These are phyloP conservation scores for Thecaphora thlaspeos DNA, from an alignment of 1,284 basidiomycete genomes.

Conservation along the genomic window DNA sequence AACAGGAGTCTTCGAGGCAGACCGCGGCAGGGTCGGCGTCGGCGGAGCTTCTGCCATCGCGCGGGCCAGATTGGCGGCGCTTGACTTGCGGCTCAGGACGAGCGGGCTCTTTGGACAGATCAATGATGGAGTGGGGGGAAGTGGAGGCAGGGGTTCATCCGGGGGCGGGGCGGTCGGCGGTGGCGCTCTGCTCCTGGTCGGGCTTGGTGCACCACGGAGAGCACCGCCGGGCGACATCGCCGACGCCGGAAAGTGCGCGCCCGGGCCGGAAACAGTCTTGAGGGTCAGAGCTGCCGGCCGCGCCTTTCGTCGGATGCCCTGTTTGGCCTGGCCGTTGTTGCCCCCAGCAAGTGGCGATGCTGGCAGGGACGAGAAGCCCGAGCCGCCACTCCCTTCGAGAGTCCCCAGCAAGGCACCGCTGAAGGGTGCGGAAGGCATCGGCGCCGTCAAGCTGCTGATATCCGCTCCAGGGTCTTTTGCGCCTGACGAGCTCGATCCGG, in stretches of 20 bases:
- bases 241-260: conserved; percentile 2
- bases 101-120: conserved; percentile 9
- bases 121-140: conserved; percentile 32
- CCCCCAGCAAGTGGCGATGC: background rate
- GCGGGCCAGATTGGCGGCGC: background rate
- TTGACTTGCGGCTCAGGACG: conserved; percentile 1
- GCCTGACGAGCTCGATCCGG: no score
- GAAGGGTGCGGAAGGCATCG: background rate
- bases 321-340: conserved; percentile 13
- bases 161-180: conserved; percentile 34
- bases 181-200: conserved; percentile 16
- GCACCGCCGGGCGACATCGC: background rate
- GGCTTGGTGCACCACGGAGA: conserved; percentile 14
- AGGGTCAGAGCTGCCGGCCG: conserved; percentile 27
- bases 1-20: background rate
- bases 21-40: background rate
- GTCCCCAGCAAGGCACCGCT: background rate
- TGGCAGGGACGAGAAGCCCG: background rate
- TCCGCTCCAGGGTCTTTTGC: background rate
- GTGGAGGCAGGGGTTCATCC: conserved; percentile 38
- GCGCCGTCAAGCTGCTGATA: background rate
- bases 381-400: background rate
- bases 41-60: background rate
- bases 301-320: conserved; percentile 22
- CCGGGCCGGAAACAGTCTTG: conserved; percentile 2